These are phyloP conservation scores for Planoprotostelium fungivorum DNA, from an alignment of 78 protist genomes.

Conservation along the genomic window DNA sequence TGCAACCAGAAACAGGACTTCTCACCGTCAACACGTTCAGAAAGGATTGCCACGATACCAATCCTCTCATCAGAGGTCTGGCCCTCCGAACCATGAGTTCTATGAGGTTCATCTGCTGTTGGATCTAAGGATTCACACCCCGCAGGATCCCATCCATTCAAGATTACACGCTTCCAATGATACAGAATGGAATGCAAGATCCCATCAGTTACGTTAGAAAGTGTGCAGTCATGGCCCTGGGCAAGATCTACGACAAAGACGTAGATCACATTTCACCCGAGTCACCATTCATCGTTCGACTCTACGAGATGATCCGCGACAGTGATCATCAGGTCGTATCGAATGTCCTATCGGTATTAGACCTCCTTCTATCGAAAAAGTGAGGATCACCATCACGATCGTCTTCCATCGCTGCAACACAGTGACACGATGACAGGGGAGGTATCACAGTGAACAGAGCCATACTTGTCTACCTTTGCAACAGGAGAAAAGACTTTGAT, in stretches of 20 bases:
- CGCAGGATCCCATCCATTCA: constrained; percentile 14
- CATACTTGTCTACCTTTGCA: constrained; percentile 43
- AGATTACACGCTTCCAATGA: constrained; percentile 73
- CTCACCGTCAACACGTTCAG: constrained; percentile 87
- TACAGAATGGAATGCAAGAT: constrained; percentile 70
- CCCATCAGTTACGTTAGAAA: constrained; percentile 85
- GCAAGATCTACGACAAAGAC: constrained; percentile 61
- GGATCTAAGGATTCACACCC: background rate
- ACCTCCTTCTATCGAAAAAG: constrained; percentile 20
- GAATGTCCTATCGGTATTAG: constrained; percentile 68
- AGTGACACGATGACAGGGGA: constrained; percentile 50
- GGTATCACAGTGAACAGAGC: constrained; percentile 42
- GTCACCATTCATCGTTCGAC: constrained; percentile 11
- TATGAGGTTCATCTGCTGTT: constrained; percentile 8
- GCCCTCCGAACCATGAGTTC: constrained; percentile 83
- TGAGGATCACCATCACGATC: background rate
- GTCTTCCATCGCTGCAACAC: too few species aligned
- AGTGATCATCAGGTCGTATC: constrained; percentile 66
- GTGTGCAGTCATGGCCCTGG: constrained; percentile 80
- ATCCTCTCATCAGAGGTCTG: constrained; percentile 93
- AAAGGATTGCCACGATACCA: constrained; percentile 78
- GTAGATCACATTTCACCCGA: constrained; percentile 9
- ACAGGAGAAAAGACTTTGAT: constrained; percentile 59
- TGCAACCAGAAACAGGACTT: constrained; percentile 72
- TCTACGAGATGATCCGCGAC: constrained; percentile 73